A percentile compares a stretch with the other conserved stretches of the same genome.
Evolutionary conservation across 345 rosid genomes (phyloP).

Genomic region (Arabidopsis thaliana): TAIR10.1 NC_003076.8:4375001-4375500

Average conservation of each 20-base stretch:
- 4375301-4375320: slow-evolving; percentile 71
- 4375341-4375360: slow-evolving; percentile 60
- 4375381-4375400: slow-evolving; percentile 74
- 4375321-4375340: slow-evolving; percentile 71
- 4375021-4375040: slow-evolving; percentile 64
- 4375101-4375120: slow-evolving; percentile 64
- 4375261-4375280: slow-evolving; percentile 68
- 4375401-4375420: slow-evolving; percentile 72
- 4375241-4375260: slow-evolving; percentile 69
- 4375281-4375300: slow-evolving; percentile 61
- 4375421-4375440: slow-evolving; percentile 71
- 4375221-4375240: slow-evolving; percentile 58
- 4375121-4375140: slow-evolving; percentile 62
- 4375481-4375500: slow-evolving; percentile 63
- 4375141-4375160: slow-evolving; percentile 59
- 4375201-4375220: slow-evolving; percentile 64
- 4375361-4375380: slow-evolving; percentile 70
- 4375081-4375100: slow-evolving; percentile 65
- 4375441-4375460: slow-evolving; percentile 59
- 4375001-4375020: slow-evolving; percentile 70
- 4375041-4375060: slow-evolving; percentile 61
- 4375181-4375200: slow-evolving; percentile 42
- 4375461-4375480: slow-evolving; percentile 55
- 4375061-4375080: slow-evolving; percentile 55
- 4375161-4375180: slow-evolving; percentile 65